A percentile compares a stretch with the other conserved stretches of the same genome.
Conservation (phyloP, 2,329 filamentous ascomycete species). For the Monosporascus ibericus region DNA sequence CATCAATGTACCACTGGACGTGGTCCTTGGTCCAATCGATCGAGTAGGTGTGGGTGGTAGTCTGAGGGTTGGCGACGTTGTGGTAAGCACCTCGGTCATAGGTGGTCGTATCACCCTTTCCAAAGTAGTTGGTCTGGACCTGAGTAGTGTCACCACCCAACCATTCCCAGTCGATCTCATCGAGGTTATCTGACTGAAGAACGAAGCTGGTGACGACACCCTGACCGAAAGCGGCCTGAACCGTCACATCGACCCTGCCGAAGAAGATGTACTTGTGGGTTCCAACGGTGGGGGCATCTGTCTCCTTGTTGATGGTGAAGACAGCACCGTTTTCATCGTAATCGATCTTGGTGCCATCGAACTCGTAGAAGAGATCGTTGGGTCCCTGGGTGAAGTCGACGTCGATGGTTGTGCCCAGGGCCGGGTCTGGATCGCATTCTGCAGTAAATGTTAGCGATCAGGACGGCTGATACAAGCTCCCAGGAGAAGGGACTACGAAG, state of each 20-base stretch:
- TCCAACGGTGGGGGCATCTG: conserved; percentile 65
- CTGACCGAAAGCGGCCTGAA: conserved; percentile 72
- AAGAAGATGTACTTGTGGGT: conserved; percentile 94
- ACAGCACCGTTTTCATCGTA: conserved; percentile 45
- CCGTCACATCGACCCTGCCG: conserved; percentile 71
- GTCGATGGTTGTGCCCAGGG: conserved; percentile 56
- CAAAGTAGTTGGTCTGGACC: conserved; percentile 84
- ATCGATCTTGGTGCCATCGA: conserved; percentile 40
- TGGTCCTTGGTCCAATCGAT: conserved; percentile 61
- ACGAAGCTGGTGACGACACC: conserved; percentile 90
- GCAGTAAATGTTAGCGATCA: conserved; percentile 13
- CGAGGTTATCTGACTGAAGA: conserved; percentile 81
- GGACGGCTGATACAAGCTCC: not conserved
- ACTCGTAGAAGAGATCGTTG: conserved; percentile 48
- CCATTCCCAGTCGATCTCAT: conserved; percentile 98
- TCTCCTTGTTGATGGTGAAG: conserved; percentile 62
- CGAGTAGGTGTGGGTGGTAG: conserved; percentile 57
- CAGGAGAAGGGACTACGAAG: not conserved
- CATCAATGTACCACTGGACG: conserved; percentile 62
- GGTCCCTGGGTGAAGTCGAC: conserved; percentile 75
- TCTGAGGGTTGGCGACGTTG: conserved; percentile 47
- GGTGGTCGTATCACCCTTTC: conserved; percentile 61
- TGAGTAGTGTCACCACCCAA: conserved; percentile 67
- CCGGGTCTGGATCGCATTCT: conserved; percentile 69
- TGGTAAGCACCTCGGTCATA: conserved; percentile 65